Evolutionary conservation across 257 asterid species (phyloP), one percentile per base, ranked within the genome.

Genomic region (Lycium ferocissimum): DNA sequence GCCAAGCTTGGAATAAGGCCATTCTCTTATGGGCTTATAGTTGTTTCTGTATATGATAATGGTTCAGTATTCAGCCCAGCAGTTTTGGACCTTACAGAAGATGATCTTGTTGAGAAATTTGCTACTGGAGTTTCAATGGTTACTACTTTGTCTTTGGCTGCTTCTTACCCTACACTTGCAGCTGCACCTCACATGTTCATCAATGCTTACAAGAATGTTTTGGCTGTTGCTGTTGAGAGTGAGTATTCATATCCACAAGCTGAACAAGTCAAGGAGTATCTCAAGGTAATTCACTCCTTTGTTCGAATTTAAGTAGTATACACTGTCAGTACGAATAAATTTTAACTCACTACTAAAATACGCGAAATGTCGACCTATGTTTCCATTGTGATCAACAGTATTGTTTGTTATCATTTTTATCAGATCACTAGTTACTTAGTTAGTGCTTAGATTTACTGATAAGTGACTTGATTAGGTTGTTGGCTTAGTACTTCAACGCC

Each of bases 1-100:
- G 89, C 99, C 9, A 96, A 96, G 79, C 99, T 96, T 37, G 98
- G 98, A 37, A 95, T 96, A 40, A 90, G 98, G 90, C 98, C 99
- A 0, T 96, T 96, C 86, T 96, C 98, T 0, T 96, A 96, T 33
- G 99, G 99, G 49, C 97, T 96, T 0, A 87, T 93, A 7, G 93
- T 96, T 22, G 18, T 81, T 9, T 87, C 94, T 4, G 98, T 90
- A 1, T 96, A 94, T 54, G 98, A 96, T 87, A 95, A 91, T 76
- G 98, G 99, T 0, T 90, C 98, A 1, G 98, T 96, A 20, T 96
- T 95, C 90, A 91, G 92, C 93, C 99, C 98, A 0, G 92, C 93
- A 84, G 94, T 96, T 7, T 97, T 96, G 20, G 87, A 92, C 69
- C 51, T 96, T 86, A 95, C 99, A 0, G 99, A 95, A 69, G 99